Percentiles rank a stretch among this genome's conserved stretches.
Conservation (phyloP, 768 basidiomycete genomes). For the Boletus huronensis region DNA sequence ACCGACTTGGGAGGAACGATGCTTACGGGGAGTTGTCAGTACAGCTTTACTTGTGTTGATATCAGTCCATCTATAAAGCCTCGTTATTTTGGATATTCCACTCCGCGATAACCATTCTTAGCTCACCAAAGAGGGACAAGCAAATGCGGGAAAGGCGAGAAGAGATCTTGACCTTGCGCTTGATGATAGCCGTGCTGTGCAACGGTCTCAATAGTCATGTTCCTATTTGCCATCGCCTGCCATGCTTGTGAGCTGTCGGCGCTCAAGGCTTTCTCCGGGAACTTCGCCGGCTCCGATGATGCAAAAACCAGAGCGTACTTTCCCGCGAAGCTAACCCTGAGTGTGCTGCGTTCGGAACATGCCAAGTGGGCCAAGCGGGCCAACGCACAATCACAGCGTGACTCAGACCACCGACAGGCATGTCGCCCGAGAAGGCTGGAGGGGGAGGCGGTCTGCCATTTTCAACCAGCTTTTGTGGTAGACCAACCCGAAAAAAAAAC, state of each 20-base stretch:
- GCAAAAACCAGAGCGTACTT: background rate
- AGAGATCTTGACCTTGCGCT: constrained; percentile 28
- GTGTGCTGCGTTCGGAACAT: background rate
- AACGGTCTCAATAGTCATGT: constrained; percentile 24
- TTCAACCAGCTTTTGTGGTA: background rate
- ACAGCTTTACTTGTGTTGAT: constrained; percentile 20
- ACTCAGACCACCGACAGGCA: background rate
- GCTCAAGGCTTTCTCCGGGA: constrained; percentile 25
- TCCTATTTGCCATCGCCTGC: constrained; percentile 25
- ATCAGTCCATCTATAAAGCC: constrained; percentile 23
- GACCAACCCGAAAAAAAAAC: background rate
- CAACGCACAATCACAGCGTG: too few relatives aligned
- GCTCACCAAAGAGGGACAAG: constrained; percentile 18
- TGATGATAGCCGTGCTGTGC: constrained; percentile 33
- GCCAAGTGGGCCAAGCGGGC: background rate
- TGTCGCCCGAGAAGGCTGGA: background rate
- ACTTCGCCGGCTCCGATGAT: constrained; percentile 20
- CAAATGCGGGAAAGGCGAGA: constrained; percentile 15
- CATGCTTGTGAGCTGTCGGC: constrained; percentile 29
- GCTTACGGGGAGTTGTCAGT: constrained; percentile 12
- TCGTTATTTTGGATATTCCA: constrained; percentile 17
- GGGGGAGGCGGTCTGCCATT: background rate
- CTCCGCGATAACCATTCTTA: constrained; percentile 25
- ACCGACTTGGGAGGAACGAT: constrained; percentile 6
- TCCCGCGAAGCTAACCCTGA: constrained; percentile 29